phyloP scores from a whole-genome alignment of 345 rosid genomes.

The Lepidium sativum region DNA sequence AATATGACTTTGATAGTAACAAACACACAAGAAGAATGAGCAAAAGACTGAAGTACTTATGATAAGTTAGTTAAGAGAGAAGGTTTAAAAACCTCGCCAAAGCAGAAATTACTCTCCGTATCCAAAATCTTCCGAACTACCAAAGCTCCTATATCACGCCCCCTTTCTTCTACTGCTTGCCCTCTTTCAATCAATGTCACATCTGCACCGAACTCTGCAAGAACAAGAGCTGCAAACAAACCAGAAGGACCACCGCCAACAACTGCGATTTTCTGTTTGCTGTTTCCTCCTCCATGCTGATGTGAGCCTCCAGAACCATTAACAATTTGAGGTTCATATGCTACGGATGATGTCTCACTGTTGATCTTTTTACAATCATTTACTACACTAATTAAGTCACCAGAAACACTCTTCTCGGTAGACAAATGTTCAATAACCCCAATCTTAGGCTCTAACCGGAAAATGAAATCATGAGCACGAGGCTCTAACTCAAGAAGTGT shows the following conservation, averaged over 20 bases:
- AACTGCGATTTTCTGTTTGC: slow-evolving; percentile 60
- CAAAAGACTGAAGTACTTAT: neutral
- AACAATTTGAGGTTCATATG: slow-evolving; percentile 3
- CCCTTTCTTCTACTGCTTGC: slow-evolving; percentile 87
- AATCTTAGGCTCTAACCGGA: slow-evolving; percentile 55
- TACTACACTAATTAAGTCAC: slow-evolving; percentile 56
- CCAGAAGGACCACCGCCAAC: slow-evolving; percentile 97
- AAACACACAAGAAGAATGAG: neutral
- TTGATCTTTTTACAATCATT: slow-evolving; percentile 31
- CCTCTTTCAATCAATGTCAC: slow-evolving; percentile 93
- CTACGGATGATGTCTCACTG: slow-evolving; percentile 10
- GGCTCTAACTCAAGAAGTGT: slow-evolving; percentile 77
- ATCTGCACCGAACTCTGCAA: slow-evolving; percentile 92
- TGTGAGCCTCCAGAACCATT: slow-evolving; percentile 15
- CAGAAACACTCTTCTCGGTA: slow-evolving; percentile 30
- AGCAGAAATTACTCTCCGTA: slow-evolving; percentile 94
- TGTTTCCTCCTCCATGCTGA: slow-evolving; percentile 22
- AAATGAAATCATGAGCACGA: slow-evolving; percentile 74
- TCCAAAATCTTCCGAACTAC: slow-evolving; percentile 69
- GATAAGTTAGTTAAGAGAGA: neutral
- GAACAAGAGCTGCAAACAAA: slow-evolving; percentile 85
- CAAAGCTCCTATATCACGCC: slow-evolving; percentile 88
- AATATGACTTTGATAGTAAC: slow-evolving; percentile 10
- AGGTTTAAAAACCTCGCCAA: slow-evolving; percentile 71
- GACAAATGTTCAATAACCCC: slow-evolving; percentile 60